These are phyloP conservation scores for Kodamaea kaohsiungensis DNA, from an alignment of 805 yeast species.

Conservation along the genomic window DNA sequence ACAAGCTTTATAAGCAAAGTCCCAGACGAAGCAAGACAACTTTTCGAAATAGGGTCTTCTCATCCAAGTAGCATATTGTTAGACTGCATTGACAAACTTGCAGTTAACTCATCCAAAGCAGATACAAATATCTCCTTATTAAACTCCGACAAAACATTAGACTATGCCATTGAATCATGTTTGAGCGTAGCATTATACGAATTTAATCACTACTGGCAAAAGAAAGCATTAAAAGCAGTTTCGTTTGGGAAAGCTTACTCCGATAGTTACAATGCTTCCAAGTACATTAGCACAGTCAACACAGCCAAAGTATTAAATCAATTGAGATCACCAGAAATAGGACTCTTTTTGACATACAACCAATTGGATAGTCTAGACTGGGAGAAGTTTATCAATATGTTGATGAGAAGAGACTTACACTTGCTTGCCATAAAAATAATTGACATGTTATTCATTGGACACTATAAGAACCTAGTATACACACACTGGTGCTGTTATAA, in stretches of 20 bases:
- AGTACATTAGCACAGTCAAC: constrained; percentile 64
- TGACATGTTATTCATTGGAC: constrained; percentile 46
- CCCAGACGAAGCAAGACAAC: constrained; percentile 51
- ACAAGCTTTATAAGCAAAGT: constrained; percentile 69
- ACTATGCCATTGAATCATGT: constrained; percentile 68
- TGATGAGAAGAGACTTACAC: constrained; percentile 61
- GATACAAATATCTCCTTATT: constrained; percentile 67
- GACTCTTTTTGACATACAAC: constrained; percentile 61
- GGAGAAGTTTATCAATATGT: constrained; percentile 52
- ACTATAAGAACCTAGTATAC: constrained; percentile 46
- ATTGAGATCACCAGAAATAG: constrained; percentile 63
- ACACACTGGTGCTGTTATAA: constrained; percentile 81
- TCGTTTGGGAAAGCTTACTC: constrained; percentile 76
- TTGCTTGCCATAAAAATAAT: constrained; percentile 64
- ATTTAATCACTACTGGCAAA: constrained; percentile 77
- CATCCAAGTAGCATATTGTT: constrained; percentile 79
- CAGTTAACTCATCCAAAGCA: constrained; percentile 73
- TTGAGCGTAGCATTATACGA: constrained; percentile 76
- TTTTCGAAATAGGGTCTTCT: constrained; percentile 81
- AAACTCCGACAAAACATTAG: constrained; percentile 44
- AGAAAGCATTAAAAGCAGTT: constrained; percentile 75
- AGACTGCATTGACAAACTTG: constrained; percentile 68
- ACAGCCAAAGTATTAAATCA: constrained; percentile 68
- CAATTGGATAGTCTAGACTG: constrained; percentile 57
- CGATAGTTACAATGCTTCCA: constrained; percentile 53